Evolutionary conservation across 352 stramenopile genomes (phyloP), one percentile per base, ranked within the genome.

Genomic region (Pythium dissimile): DNA sequence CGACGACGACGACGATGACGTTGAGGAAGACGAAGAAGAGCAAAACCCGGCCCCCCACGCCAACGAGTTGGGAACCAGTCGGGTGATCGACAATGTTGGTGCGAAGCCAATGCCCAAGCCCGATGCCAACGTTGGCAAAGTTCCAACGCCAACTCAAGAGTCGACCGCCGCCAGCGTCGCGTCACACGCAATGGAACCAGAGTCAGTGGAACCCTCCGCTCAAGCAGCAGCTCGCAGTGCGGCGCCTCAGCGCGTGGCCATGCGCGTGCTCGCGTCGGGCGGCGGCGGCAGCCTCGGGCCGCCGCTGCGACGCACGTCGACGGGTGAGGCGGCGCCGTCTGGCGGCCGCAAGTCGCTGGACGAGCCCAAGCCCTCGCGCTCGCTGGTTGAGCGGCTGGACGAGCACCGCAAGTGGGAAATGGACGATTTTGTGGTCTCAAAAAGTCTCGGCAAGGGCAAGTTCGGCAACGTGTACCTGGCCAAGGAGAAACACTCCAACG

Each of bases 381-480:
- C 75, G 35, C 56, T 92, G 13, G 72, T 67, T 20, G 73, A 91
- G 31, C 64, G 77, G 11, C 16, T 88, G 20, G 47, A 71, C 45
- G 64, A 75, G 51, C 80, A 76, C 35, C 60, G 66, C 3, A 88
- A 92, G 39, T 92, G 75, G 74, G 70, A 80, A 49, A 75, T 92
- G 65, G 73, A 89, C 13, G 83, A 94, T 47, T 94, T 92, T 41
- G 58, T 69, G 6, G 79, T 92, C 38, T 89, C 77, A 16, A 89
- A 86, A 55, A 92, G 80, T 28, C 57, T 94, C 12, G 85, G 85
- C 10, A 86, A 92, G 64, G 85, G 85, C 44, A 94, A 94, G 59
- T 94, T 92, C 42, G 85, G 85, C 18, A 92, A 93, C 43, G 82
- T 94, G 2, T 94, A 94, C 51, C 52, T 92, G 23, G 83, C 85